Evolutionary conservation across 1,139 yeast species (phyloP), one percentile per base, ranked within the genome.

Genomic region (Candida freyschussii): DNA sequence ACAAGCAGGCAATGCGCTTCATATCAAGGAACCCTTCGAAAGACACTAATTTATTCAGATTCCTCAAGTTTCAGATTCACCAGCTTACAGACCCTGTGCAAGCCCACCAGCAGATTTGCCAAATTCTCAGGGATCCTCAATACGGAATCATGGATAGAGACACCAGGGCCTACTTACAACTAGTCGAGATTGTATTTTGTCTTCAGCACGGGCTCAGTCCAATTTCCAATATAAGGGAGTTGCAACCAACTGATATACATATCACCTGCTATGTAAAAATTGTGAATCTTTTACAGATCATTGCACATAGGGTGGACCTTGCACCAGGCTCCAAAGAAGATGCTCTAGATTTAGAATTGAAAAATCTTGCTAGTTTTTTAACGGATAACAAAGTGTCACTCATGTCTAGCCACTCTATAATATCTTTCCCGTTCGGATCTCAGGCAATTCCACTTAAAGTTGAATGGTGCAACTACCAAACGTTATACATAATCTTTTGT

Each of bases 1-100:
- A 11, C 17, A 41, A 36, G 16, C 45, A 39, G 24, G 41, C 41
- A 1, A 18, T 41, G 8, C 30, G 27, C n/a, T 13, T 29, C 13
- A 34, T 38, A n/a, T 10, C 20, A 3, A 20, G 26, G 4, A 25
- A 35, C 4, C 11, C 21, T 2, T 21, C 28, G 8, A 21, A 24
- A 7, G 33, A 34, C 4, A 9, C 25, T 2, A 10, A 32, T 11
- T 18, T 38, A 15, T 32, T 44, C 27, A 28, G 22, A 12, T 34
- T 21, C 20, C 19, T 39, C 14, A 34, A 29, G 20, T 41, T 39
- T 26, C 21, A 33, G 9, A 28, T 31, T 2, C 26, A 26, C 16
- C 27, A 21, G 9, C 14, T 9, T 3, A 13, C 17, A 7, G 40
- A 41, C 13, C 42, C 40, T 13, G 9, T 36, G 7, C 26, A 27